Base-by-base conservation (phyloP, 495 filamentous ascomycete species). In the Penicillium soppii region DNA sequence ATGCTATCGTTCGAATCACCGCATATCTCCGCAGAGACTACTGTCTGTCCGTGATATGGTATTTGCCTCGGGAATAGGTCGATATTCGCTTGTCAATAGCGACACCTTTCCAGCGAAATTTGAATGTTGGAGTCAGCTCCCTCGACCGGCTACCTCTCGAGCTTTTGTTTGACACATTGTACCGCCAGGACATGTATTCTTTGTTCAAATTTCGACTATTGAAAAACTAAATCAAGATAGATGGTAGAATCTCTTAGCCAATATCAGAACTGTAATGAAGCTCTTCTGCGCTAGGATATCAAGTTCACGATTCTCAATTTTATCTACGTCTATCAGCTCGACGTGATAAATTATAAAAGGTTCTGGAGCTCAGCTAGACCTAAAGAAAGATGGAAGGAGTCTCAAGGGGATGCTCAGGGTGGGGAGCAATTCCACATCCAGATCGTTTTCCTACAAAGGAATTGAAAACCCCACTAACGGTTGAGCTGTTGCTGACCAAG, bases 201-300 rank as follows among this genome's bases (percentile, higher is more conserved):
- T 23, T 74, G 25, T 67, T 72, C 61, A 64, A 58, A 22, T 63
- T 72, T 57, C 65, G 70, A 59, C 70, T 69, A 58, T 54, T 66
- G n/a, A 40, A 71, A 61, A 57, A 57, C 59, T 56, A 47, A 44
- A 38, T 61, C 60, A 53, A 66, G 67, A 67, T 56, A 60, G 54
- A 42, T 57, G 21, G 63, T 68, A 56, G 67, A 68, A 54, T 66
- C 59, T 44, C 58, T 72, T 53, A 48, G 48, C 8, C 42, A 67
- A 57, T 71, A 70, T 61, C 62, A 61, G 22, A 58, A 23, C 71
- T 61, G 61, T 63, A 47, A 60, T 71, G 23, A 66, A 68, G 54
- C 64, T 68, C 58, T 50, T 74, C 59, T 71, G 66, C 57, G 64
- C 63, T n/a, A n/a, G n/a, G n/a, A n/a, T n/a, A n/a, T n/a, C n/a